These are phyloP conservation scores for Clarireedia paspali DNA, from an alignment of 2,329 filamentous ascomycete genomes.

Conservation along the genomic window DNA sequence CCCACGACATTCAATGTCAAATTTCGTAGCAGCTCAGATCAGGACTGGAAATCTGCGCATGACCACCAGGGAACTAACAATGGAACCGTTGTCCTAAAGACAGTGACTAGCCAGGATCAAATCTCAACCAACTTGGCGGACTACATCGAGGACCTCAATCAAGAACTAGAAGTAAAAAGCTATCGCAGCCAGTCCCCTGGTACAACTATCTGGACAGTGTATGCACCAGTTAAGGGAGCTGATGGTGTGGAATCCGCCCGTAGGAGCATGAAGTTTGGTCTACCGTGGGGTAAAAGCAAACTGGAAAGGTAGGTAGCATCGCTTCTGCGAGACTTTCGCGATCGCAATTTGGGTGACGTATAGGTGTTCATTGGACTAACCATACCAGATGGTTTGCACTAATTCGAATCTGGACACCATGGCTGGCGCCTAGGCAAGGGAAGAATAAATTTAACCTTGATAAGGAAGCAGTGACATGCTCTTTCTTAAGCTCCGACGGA, in stretches of 20 bases:
- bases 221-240: constrained; percentile 46
- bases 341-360: not conserved
- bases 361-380: constrained; percentile 10
- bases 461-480: constrained; percentile 70
- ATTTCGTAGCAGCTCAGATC: constrained; percentile 45
- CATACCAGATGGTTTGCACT: constrained; percentile 66
- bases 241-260: constrained; percentile 50
- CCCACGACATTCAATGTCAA: constrained; percentile 62
- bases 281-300: constrained; percentile 28
- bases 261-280: constrained; percentile 31
- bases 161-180: constrained; percentile 45
- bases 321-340: too few relatives aligned
- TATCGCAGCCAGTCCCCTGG: constrained; percentile 58
- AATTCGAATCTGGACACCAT: constrained; percentile 71
- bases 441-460: constrained; percentile 57
- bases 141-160: constrained; percentile 51
- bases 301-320: constrained; percentile 23
- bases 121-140: constrained; percentile 28
- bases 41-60: constrained; percentile 64
- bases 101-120: constrained; percentile 20
- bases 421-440: constrained; percentile 85
- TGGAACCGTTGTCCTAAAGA: constrained; percentile 51
- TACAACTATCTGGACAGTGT: constrained; percentile 64
- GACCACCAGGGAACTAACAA: constrained; percentile 57
- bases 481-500: constrained; percentile 67